Conservation (phyloP, 2,329 filamentous ascomycete species). For the Graphiopsis chlorocephala region DNA sequence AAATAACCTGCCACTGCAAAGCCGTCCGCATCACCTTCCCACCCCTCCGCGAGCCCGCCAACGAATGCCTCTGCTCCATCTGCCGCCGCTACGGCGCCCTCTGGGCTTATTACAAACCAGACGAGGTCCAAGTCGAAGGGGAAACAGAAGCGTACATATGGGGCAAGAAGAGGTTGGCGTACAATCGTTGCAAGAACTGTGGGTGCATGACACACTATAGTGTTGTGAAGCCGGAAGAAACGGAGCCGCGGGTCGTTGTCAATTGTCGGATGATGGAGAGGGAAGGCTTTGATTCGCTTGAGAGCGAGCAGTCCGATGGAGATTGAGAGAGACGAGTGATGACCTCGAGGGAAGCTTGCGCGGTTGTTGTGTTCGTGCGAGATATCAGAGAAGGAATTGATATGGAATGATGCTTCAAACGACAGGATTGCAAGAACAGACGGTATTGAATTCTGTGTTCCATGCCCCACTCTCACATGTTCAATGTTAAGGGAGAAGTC, state of each 20-base stretch:
- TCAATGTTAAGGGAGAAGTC: neutral
- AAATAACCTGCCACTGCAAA: constrained; percentile 30
- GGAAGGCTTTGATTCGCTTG: constrained; percentile 15
- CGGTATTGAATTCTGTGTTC: neutral
- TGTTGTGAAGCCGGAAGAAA: constrained; percentile 5
- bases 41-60: constrained; percentile 23
- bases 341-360: neutral
- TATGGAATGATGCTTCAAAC: neutral
- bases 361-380: neutral
- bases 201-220: constrained; percentile 23
- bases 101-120: constrained; percentile 32
- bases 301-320: constrained; percentile 19
- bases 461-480: neutral
- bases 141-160: constrained; percentile 18
- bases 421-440: neutral
- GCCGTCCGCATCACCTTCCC: constrained; percentile 30
- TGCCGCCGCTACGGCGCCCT: constrained; percentile 34
- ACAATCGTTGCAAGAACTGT: constrained; percentile 23
- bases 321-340: neutral
- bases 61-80: constrained; percentile 31
- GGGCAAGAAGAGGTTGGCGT: constrained; percentile 19
- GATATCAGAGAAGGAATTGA: neutral
- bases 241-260: constrained; percentile 15
- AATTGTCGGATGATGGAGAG: constrained; percentile 20
- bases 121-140: constrained; percentile 22